Evolutionary conservation across 495 filamentous ascomycete genomes (phyloP).

Genomic region (Xylaria acuta): DNA sequence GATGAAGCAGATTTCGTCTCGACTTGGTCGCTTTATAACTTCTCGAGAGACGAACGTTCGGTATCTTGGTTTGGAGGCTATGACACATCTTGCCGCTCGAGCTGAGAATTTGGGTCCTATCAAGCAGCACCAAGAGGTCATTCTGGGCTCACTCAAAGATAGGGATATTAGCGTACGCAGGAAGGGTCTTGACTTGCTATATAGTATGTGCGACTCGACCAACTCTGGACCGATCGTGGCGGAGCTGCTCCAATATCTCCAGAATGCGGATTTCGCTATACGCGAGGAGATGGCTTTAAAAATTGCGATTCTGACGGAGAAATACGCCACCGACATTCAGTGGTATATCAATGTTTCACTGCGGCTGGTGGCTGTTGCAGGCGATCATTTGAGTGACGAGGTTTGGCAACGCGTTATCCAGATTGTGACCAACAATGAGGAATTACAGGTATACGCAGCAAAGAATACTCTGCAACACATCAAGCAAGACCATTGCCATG

Average conservation of each 20-base stretch:
- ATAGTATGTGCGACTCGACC: constrained; percentile 98
- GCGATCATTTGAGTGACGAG: constrained; percentile 98
- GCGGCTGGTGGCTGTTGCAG: constrained; percentile 92
- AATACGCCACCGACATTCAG: constrained; percentile 96
- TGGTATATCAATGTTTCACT: constrained; percentile 99
- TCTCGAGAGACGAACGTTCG: constrained; percentile 97
- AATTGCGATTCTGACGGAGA: constrained; percentile 97
- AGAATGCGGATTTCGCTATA: constrained; percentile 96
- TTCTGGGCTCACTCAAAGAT: constrained; percentile 91
- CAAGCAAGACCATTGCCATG: constrained; percentile 91
- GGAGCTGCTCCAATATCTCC: constrained; percentile 92
- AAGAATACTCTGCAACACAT: constrained; percentile 88
- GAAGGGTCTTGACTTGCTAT: constrained; percentile 93
- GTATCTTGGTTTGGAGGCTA: constrained; percentile 94
- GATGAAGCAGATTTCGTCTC: constrained; percentile 96
- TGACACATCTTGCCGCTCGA: constrained; percentile 96
- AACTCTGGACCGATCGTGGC: constrained; percentile 93
- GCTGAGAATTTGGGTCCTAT: constrained; percentile 96
- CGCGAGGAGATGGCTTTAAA: constrained; percentile 99
- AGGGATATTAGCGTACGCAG: constrained; percentile 96
- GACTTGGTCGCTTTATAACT: constrained; percentile 94
- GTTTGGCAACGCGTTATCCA: constrained; percentile 99
- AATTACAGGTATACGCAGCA: constrained; percentile 94
- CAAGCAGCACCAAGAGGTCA: constrained; percentile 96
- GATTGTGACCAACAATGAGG: constrained; percentile 99